Percentiles rank a stretch among this genome's conserved stretches.
These are phyloP conservation scores for Plenodomus biglobosus DNA, from an alignment of 2,329 filamentous ascomycete species.

Conservation along the genomic window DNA sequence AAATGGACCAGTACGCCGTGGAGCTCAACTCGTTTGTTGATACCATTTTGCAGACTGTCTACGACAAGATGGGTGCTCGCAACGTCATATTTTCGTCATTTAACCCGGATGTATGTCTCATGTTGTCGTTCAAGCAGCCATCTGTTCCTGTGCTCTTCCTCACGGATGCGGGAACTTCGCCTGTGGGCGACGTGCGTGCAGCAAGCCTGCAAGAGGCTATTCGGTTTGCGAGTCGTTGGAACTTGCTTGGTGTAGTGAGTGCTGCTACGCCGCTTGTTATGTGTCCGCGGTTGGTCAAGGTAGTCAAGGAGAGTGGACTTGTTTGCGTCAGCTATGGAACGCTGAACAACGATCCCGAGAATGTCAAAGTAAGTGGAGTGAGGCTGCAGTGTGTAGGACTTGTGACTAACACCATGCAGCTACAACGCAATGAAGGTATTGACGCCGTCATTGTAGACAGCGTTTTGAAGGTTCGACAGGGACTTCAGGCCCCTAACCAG, in stretches of 20 bases:
- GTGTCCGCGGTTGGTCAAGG: slow-evolving; percentile 82
- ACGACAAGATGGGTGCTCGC: slow-evolving; percentile 77
- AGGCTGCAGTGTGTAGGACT: background rate
- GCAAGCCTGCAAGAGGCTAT: slow-evolving; percentile 93
- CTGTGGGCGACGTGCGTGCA: slow-evolving; percentile 85
- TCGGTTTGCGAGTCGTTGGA: slow-evolving; percentile 92
- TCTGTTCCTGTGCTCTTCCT: slow-evolving; percentile 95
- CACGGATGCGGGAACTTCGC: slow-evolving; percentile 79
- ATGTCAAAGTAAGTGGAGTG: slow-evolving; percentile 71
- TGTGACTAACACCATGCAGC: slow-evolving; percentile 50
- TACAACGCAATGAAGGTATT: slow-evolving; percentile 92
- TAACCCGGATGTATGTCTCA: slow-evolving; percentile 93
- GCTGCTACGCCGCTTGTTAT: slow-evolving; percentile 86
- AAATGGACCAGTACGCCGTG: slow-evolving; percentile 95
- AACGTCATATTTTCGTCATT: slow-evolving; percentile 97
- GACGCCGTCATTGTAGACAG: slow-evolving; percentile 97
- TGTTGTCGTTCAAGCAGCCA: slow-evolving; percentile 94
- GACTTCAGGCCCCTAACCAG: slow-evolving; percentile 61
- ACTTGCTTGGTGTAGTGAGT: slow-evolving; percentile 85
- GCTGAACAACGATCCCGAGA: slow-evolving; percentile 81
- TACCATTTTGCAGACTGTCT: slow-evolving; percentile 85
- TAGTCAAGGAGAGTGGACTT: slow-evolving; percentile 90
- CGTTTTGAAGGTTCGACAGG: slow-evolving; percentile 89
- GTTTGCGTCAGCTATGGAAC: slow-evolving; percentile 95
- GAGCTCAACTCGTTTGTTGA: slow-evolving; percentile 97